phyloP scores from a whole-genome alignment of 352 stramenopile species.

The Pythium folliculosum region DNA sequence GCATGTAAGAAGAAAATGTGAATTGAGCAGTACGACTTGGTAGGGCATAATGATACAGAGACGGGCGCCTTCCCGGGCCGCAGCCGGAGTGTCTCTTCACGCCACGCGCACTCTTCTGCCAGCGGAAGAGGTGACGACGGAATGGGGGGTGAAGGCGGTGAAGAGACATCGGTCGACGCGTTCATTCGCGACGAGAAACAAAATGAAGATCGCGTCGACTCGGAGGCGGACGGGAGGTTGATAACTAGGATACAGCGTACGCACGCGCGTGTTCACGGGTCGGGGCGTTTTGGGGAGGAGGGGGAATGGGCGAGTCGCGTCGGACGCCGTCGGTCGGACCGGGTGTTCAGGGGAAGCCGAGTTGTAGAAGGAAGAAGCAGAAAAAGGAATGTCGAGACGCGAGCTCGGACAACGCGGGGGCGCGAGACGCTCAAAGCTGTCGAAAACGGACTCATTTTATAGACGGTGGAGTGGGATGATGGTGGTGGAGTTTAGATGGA shows the following conservation, averaged over 20 bases:
- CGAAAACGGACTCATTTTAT: conserved; percentile 17
- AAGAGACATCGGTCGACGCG: neutral
- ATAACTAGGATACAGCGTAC: conserved; percentile 8
- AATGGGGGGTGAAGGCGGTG: neutral
- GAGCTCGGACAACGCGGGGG: conserved; percentile 2
- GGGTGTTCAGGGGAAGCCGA: neutral
- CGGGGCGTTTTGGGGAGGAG: neutral
- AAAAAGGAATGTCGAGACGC: conserved; percentile 4
- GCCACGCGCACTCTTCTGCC: conserved; percentile 17
- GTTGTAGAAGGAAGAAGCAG: neutral
- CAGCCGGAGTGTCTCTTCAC: neutral
- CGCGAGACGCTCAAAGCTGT: neutral
- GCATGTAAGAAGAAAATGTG: neutral
- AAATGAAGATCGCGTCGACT: conserved; percentile 1
- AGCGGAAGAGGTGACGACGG: conserved; percentile 12
- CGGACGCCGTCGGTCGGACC: neutral
- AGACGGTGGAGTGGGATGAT: conserved; percentile 3
- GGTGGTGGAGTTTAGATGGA: conserved; percentile 59
- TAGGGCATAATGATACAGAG: conserved; percentile 6
- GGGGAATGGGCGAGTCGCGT: neutral
- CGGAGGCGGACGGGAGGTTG: neutral
- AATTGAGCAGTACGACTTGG: neutral
- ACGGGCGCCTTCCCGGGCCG: neutral
- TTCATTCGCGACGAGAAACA: neutral
- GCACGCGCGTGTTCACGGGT: neutral